Evolutionary conservation across 139 green algal genomes (phyloP).

Genomic region (Micractinium sp.): DNA sequence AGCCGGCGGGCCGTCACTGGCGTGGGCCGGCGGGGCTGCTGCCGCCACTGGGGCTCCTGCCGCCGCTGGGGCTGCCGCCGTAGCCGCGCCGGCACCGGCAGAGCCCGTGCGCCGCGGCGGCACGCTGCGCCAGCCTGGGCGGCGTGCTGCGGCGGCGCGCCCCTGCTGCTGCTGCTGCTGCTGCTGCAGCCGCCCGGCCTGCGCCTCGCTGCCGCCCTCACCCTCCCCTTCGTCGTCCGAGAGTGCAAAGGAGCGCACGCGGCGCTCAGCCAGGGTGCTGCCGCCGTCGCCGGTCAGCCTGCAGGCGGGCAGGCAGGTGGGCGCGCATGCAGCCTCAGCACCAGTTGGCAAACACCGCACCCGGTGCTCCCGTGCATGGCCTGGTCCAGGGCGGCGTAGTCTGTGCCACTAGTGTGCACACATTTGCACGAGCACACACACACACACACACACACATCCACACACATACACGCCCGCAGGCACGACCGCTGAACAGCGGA

Average conservation of each 20-base stretch:
- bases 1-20: neutral
- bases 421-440: neutral
- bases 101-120: no score
- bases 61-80: neutral
- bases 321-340: neutral
- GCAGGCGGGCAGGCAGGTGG: neutral
- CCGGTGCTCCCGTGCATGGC: no score
- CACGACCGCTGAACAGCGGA: neutral
- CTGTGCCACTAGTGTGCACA: no score
- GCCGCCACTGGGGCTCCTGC: neutral
- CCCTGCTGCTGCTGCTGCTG: neutral
- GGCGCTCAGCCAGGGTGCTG: conserved; percentile 1
- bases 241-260: conserved; percentile 20
- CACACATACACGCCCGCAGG: neutral
- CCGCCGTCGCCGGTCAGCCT: conserved; percentile 17
- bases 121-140: neutral
- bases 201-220: neutral
- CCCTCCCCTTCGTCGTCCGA: neutral
- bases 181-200: neutral
- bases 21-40: neutral
- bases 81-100: neutral
- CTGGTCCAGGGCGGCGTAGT: neutral
- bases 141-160: neutral
- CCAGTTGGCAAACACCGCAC: neutral
- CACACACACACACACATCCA: neutral